These are phyloP conservation scores for Neurospora intermedia DNA, from an alignment of 495 filamentous ascomycete species.

Conservation along the genomic window DNA sequence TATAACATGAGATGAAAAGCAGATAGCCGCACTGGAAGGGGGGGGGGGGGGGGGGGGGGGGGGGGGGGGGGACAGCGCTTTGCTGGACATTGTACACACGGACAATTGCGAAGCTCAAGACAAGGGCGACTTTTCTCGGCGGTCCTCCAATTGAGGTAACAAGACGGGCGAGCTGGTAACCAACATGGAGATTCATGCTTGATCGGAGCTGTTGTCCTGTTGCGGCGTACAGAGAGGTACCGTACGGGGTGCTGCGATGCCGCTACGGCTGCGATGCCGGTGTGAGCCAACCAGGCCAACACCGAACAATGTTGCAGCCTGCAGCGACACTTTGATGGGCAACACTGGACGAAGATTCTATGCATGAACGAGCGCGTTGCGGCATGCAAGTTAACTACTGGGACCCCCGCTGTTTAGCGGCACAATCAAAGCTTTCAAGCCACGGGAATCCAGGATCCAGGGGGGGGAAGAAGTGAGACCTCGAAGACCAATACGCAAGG, in stretches of 20 bases:
- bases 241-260: neutral
- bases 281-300: neutral
- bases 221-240: neutral
- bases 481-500: neutral
- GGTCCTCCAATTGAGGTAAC: neutral
- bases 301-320: neutral
- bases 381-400: slow-evolving; percentile 2
- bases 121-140: neutral
- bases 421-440: neutral
- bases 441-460: neutral
- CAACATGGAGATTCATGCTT: neutral
- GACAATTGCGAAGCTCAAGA: neutral
- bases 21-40: neutral
- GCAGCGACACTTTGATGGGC: neutral
- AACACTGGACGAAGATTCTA: slow-evolving; percentile 17
- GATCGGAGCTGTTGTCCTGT: neutral
- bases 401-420: neutral
- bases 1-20: neutral
- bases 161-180: neutral
- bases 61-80: neutral
- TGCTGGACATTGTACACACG: neutral
- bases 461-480: neutral
- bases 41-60: neutral
- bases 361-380: slow-evolving; percentile 20
- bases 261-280: neutral